Percentiles rank a stretch among this genome's conserved stretches.
Evolutionary conservation across 192 early-diverging fungal genomes (phyloP).

Genomic region (Jimgerdemannia flammicorona): DNA sequence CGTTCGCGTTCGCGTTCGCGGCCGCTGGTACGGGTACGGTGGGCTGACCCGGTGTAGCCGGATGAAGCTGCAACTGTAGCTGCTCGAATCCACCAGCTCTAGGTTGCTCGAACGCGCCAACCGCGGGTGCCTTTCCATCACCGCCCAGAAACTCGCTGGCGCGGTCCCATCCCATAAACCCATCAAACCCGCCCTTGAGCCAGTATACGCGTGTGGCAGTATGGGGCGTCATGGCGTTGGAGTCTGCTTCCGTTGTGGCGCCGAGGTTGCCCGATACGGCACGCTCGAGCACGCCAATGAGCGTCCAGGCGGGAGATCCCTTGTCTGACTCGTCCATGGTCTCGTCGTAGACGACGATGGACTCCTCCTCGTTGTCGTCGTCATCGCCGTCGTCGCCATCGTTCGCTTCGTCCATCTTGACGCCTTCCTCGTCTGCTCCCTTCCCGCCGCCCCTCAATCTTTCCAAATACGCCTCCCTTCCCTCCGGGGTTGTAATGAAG

Average conservation of each 20-base stretch:
- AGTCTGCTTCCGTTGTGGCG: neutral
- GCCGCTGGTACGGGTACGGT: neutral
- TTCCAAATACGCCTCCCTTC: slow-evolving; percentile 33
- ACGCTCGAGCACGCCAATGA: slow-evolving; percentile 41
- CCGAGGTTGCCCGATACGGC: slow-evolving; percentile 5
- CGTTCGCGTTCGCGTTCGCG: neutral
- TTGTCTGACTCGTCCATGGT: slow-evolving; percentile 36
- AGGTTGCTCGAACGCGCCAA: neutral
- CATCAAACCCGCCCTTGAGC: slow-evolving; percentile 48
- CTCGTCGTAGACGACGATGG: slow-evolving; percentile 47
- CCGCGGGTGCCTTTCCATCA: neutral
- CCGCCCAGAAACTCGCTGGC: neutral
- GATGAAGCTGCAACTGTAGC: slow-evolving; percentile 1
- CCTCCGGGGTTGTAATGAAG: slow-evolving; percentile 52
- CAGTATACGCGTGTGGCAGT: slow-evolving; percentile 28
- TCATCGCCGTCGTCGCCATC: neutral
- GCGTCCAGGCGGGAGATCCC: slow-evolving; percentile 45
- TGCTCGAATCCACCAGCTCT: neutral
- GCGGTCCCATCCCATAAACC: slow-evolving; percentile 27
- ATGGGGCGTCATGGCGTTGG: neutral
- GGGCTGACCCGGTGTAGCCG: neutral
- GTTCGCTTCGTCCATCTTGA: slow-evolving; percentile 1
- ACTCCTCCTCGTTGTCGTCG: neutral
- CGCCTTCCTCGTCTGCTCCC: slow-evolving; percentile 5
- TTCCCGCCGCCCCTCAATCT: neutral